Evolutionary conservation across 805 yeast genomes (phyloP), one percentile per base, ranked within the genome.

Genomic region (Candida hungchunana): DNA sequence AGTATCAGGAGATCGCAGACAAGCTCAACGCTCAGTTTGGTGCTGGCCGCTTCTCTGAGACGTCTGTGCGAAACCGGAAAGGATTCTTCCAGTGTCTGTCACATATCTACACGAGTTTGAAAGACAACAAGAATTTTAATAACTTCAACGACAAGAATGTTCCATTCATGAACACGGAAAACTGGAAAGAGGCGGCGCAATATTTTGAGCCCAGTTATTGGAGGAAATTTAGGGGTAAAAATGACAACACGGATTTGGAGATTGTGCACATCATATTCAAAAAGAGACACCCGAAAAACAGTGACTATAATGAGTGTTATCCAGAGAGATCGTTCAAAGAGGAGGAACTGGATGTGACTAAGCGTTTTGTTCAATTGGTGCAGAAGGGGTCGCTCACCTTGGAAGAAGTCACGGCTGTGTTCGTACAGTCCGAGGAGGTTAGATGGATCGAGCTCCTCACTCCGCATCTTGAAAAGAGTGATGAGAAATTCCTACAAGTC

Each of bases 51-150:
- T 44, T 40, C 36, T 31, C 42, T 2, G 48, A 44, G 28, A 36
- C 45, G 3, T 37, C 48, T 6, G 45, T 44, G n/a, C 35, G 48
- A 22, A 44, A 44, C 29, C 15, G 48, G 12, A 44, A 44, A 25
- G 45, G 48, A 2, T 36, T 32, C 18, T 44, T 44, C 36, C 48
- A 44, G 26, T 38, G 41, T 18, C 25, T 44, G n/a, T 40, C 44
- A 11, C 36, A 37, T 11, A 40, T 44, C 6, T 40, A 30, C 27
- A 37, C 39, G 4, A 27, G 42, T 32, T 19, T 44, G 16, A 31
- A 20, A 24, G 39, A 33, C 7, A 37, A 36, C 15, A 15, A 31
- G 6, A 18, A 12, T 18, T 34, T 18, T 16, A 25, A 21, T 14
- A 36, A 22, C 25, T 36, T 39, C 31, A 42, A 39, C 23, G 39